These are phyloP conservation scores for Bruguiera hainesii DNA, from an alignment of 441 rosid genomes.

Conservation along the genomic window DNA sequence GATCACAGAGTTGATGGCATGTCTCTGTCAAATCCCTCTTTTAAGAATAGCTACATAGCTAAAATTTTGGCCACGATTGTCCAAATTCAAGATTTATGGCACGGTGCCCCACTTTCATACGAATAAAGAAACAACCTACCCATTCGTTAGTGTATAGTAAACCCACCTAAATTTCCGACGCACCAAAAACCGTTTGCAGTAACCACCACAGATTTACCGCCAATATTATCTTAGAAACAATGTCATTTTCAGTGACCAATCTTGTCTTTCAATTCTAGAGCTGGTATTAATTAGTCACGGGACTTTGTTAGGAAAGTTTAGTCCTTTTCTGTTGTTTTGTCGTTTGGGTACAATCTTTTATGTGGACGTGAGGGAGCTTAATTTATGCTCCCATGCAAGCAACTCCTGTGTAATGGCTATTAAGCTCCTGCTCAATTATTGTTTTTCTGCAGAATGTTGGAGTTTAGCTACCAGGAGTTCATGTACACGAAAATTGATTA, in stretches of 20 bases:
- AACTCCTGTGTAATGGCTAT: background rate
- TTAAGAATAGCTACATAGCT: background rate
- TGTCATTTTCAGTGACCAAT: constrained; percentile 13
- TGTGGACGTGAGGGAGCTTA: background rate
- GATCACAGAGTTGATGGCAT: constrained; percentile 4
- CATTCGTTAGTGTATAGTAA: background rate
- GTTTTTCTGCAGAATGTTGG: background rate
- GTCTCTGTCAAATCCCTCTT: constrained; percentile 13
- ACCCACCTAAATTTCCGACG: background rate
- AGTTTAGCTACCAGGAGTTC: too few species aligned
- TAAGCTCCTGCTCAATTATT: background rate
- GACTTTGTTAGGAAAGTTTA: constrained; percentile 13
- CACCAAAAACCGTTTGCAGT: too few species aligned
- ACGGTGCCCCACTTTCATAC: background rate
- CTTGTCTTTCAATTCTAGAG: constrained; percentile 6
- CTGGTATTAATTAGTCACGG: constrained; percentile 11
- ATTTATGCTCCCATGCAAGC: constrained; percentile 6
- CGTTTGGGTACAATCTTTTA: background rate
- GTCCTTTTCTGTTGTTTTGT: constrained; percentile 8
- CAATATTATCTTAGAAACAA: constrained; percentile 8
- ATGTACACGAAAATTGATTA: too few species aligned
- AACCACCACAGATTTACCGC: constrained; percentile 3
- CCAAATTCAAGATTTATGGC: constrained; percentile 18
- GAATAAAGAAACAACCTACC: constrained; percentile 2
- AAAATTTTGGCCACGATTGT: constrained; percentile 12